Base-by-base conservation (phyloP, 169 alveolate genomes). In the Eimeria necatrix region DNA sequence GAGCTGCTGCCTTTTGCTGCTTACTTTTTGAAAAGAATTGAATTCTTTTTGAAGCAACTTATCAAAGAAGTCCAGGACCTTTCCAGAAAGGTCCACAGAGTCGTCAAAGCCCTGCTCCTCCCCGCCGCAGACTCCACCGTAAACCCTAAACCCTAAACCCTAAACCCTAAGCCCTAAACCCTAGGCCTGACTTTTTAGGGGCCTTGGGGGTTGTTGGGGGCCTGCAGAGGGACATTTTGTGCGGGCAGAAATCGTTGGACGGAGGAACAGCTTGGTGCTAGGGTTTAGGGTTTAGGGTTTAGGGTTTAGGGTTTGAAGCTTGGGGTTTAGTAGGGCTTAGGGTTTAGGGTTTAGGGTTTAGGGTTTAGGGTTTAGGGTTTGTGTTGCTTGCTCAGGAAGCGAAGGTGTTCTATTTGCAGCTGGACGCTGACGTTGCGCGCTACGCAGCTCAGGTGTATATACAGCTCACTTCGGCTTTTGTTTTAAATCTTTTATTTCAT, bases 291-390 rank as follows among this genome's bases (percentile, higher is more conserved):
- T 70, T 70, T 70, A 22, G 49, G 26, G 80, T 70, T n/a, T 70
- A 70, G 80, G 80, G 80, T 20, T 70, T 20, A 70, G 80, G 80
- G 80, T 0, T 68, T 59, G 64, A 7, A 53, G 64, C 7, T 16
- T 10, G 68, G 68, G 18, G 48, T 7, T 73, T 46, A 41, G 4
- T 32, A 41, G 0, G 46, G 59, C 4, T 46, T 32, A 74, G 85
- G 32, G 86, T 76, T 76, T 76, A 48, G 86, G 46, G 64, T 12
- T 76, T 41, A 74, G 86, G 61, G 86, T 46, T 74, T 74, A 74
- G 32, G 86, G 86, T 74, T 74, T 74, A 46, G 10, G 59, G 60
- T 49, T 46, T 46, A 2, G 85, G 49, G 89, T 49, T 16, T 22
- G 10, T 18, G 9, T 80, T 80, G n/a, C 51, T 22, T 14, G 7